phyloP scores from a whole-genome alignment of 345 rosid species.

The Excoecaria cochinchinensis region DNA sequence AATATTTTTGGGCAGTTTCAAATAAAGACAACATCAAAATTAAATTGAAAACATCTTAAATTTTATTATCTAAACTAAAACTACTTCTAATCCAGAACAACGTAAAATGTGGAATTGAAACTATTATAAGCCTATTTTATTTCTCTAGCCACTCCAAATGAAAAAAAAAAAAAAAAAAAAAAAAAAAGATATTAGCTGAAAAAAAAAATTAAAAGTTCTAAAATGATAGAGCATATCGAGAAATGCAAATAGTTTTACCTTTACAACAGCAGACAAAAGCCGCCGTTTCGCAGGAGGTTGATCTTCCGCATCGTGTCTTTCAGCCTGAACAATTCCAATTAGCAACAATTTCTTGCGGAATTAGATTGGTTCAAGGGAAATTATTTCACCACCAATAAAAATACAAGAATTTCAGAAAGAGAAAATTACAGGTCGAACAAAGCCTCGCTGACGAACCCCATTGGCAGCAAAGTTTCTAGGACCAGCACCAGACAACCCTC shows the following conservation, averaged over 20 bases:
- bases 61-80: background rate
- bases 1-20: background rate
- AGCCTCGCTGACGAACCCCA: conserved; percentile 63
- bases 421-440: conserved; percentile 54
- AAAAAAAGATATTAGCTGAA: background rate
- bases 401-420: background rate
- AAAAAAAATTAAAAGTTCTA: background rate
- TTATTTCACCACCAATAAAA: background rate
- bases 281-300: conserved; percentile 88
- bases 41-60: background rate
- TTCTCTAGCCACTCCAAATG: background rate
- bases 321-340: conserved; percentile 46
- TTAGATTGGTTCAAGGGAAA: background rate
- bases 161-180: background rate
- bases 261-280: conserved; percentile 85
- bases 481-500: conserved; percentile 49
- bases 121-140: background rate
- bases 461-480: conserved; percentile 60
- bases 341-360: background rate
- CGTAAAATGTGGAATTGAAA: background rate
- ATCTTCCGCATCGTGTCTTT: conserved; percentile 62
- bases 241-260: conserved; percentile 44
- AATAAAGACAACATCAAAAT: background rate
- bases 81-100: background rate
- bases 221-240: background rate